These are phyloP conservation scores for Narthecium ossifragum DNA, from an alignment of 106 monocot genomes.

Conservation along the genomic window DNA sequence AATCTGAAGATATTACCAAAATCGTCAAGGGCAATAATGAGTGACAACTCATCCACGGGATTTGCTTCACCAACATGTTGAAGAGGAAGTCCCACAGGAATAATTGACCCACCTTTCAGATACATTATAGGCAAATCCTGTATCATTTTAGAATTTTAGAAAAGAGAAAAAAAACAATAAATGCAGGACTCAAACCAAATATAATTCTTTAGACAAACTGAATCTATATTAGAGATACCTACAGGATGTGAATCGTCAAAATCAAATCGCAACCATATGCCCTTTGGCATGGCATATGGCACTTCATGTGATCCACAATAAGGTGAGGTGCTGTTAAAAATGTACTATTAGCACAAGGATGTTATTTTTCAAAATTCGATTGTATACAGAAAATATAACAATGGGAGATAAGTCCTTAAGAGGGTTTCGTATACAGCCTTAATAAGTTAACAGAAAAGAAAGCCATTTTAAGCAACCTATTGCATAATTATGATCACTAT, in stretches of 20 bases:
- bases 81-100: constrained; percentile 73
- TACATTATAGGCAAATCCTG: constrained; percentile 93
- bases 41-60: constrained; percentile 54
- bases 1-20: constrained; percentile 43
- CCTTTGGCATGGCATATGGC: constrained; percentile 49
- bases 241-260: constrained; percentile 96
- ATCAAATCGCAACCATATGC: constrained; percentile 90
- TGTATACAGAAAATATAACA: no score
- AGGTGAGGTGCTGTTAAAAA: constrained; percentile 64
- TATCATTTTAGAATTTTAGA: constrained; percentile 4
- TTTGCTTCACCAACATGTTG: constrained; percentile 86
- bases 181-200: background rate
- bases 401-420: no score
- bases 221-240: constrained; percentile 10
- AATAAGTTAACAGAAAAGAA: no score
- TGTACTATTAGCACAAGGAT: no score
- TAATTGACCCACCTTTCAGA: constrained; percentile 90
- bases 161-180: background rate
- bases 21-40: constrained; percentile 72
- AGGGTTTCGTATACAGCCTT: no score
- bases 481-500: no score
- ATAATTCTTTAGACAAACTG: constrained; percentile 1
- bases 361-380: no score
- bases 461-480: no score
- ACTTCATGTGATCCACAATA: constrained; percentile 64